A percentile compares a stretch with the other conserved stretches of the same genome.
Evolutionary conservation across 129 eudicot genomes (phyloP).

Genomic region (Escallonia rubra): DNA sequence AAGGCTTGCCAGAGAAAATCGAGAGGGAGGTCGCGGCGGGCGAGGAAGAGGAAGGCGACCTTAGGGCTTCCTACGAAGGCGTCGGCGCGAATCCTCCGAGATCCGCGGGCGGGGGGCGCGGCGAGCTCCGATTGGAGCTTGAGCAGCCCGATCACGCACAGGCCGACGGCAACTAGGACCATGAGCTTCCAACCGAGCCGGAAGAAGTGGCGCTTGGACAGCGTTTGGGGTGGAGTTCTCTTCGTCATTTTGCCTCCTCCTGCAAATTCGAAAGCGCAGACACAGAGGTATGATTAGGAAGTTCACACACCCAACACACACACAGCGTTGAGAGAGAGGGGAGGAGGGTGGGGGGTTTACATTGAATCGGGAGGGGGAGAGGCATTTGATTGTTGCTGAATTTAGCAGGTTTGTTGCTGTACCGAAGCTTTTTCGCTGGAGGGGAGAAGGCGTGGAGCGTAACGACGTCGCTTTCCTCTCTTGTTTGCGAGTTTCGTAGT

Average conservation of each 20-base stretch:
- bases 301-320: background rate
- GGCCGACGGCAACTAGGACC: slow-evolving; percentile 26
- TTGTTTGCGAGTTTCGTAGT: background rate
- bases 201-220: slow-evolving; percentile 20
- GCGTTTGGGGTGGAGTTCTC: slow-evolving; percentile 14
- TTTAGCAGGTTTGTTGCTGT: too few species aligned
- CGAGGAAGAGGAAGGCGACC: slow-evolving; percentile 70
- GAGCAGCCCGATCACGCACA: slow-evolving; percentile 39
- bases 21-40: slow-evolving; percentile 67
- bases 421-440: background rate
- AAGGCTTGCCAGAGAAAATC: slow-evolving; percentile 91
- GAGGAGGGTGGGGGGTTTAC: background rate
- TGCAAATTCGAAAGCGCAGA: background rate
- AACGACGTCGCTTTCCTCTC: background rate
- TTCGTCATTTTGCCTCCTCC: slow-evolving; percentile 23
- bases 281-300: background rate
- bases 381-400: background rate
- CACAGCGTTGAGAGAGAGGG: background rate
- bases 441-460: background rate
- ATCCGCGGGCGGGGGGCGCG: slow-evolving; percentile 14
- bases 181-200: slow-evolving; percentile 58
- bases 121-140: slow-evolving; percentile 19
- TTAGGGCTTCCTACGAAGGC: slow-evolving; percentile 53
- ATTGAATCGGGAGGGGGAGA: background rate
- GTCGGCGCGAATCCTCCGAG: slow-evolving; percentile 24